Conservation (phyloP, 441 rosid species). For the Gossypium gossypioides region DNA sequence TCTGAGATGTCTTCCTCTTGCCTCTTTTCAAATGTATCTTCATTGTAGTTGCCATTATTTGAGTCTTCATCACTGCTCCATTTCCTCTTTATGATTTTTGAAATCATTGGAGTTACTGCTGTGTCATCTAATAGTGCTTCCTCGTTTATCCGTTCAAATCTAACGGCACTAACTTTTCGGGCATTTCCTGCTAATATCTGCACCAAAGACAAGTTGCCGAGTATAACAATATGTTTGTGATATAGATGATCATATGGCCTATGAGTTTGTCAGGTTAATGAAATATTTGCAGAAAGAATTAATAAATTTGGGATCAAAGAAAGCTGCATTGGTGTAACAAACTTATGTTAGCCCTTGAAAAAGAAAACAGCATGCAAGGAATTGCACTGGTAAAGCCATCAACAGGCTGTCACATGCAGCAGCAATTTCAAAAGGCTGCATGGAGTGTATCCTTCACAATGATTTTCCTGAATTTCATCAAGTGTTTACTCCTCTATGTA, state of each 20-base stretch:
- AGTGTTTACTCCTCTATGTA: no score
- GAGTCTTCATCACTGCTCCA: conserved; percentile 59
- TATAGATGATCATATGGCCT: not conserved
- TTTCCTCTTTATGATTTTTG: conserved; percentile 70
- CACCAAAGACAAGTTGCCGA: conserved; percentile 9
- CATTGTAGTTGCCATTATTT: conserved; percentile 22
- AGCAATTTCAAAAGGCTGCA: not conserved
- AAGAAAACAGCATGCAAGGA: not conserved
- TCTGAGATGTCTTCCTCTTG: conserved; percentile 34
- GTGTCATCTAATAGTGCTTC: conserved; percentile 46
- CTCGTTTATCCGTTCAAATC: conserved; percentile 63
- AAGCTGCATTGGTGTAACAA: not conserved
- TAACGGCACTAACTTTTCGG: conserved; percentile 84
- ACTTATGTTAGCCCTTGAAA: not conserved
- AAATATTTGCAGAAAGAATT: not conserved
- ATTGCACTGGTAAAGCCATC: not conserved
- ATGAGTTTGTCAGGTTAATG: not conserved
- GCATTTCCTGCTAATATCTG: conserved; percentile 96
- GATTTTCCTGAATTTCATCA: no score
- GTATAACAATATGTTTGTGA: not conserved
- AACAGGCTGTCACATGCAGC: not conserved
- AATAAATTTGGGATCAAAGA: not conserved
- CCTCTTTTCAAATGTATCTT: conserved; percentile 27
- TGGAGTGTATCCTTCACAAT: not conserved
- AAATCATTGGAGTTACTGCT: conserved; percentile 62